Conservation (phyloP, 257 asterid genomes). For the Asclepias syriaca region DNA sequence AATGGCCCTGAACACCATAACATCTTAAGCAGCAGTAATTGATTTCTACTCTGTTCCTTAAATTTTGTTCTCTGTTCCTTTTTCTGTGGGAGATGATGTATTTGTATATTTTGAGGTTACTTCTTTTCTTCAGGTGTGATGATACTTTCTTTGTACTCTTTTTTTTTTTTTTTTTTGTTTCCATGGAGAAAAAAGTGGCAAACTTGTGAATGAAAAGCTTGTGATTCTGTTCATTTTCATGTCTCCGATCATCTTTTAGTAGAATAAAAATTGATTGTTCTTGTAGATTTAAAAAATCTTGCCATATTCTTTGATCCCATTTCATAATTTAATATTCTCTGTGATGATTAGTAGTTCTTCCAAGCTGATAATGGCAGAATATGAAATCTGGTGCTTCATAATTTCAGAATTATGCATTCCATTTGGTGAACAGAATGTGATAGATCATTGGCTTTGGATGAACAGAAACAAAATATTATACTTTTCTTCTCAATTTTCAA, state of each 20-base stretch:
- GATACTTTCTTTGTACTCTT: too few species aligned
- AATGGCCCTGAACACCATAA: conserved; percentile 34
- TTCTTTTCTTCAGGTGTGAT: background rate
- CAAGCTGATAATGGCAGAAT: background rate
- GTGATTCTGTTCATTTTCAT: too few species aligned
- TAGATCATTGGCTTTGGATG: background rate
- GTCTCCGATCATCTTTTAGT: too few species aligned
- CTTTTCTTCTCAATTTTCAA: background rate
- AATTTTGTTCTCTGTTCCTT: background rate
- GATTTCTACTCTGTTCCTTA: background rate
- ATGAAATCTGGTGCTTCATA: background rate
- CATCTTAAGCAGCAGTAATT: conserved; percentile 21
- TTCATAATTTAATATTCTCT: too few species aligned
- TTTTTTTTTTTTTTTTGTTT: background rate
- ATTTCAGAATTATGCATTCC: background rate
- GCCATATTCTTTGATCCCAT: background rate
- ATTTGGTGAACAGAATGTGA: background rate
- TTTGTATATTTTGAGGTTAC: background rate
- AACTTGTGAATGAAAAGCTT: background rate
- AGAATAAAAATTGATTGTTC: too few species aligned
- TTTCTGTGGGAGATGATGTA: background rate
- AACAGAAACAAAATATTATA: background rate
- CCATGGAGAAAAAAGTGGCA: too few species aligned
- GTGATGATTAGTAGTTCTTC: background rate
- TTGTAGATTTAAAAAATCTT: too few species aligned